Evolutionary conservation across 176 grass and related monocot genomes (phyloP).

Genomic region (Carex littledalei): DNA sequence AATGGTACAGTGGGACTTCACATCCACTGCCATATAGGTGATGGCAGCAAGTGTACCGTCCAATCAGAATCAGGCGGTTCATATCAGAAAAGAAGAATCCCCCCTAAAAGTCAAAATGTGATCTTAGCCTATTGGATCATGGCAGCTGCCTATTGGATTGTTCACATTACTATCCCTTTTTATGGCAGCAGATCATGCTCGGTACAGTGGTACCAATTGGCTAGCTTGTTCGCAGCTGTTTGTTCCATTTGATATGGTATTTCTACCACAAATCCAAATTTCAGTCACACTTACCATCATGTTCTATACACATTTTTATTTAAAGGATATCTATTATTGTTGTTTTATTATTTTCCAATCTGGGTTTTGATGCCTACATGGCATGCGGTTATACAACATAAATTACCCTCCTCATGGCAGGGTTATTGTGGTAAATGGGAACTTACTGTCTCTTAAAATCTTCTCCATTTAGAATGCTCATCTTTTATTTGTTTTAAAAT

Average conservation of each 20-base stretch:
- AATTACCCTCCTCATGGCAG: no score
- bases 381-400: neutral
- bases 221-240: neutral
- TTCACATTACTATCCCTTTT: no score
- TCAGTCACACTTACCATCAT: neutral
- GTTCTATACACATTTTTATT: neutral
- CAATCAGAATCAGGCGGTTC: neutral
- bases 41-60: neutral
- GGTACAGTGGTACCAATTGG: neutral
- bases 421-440: no score
- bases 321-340: neutral
- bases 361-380: neutral
- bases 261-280: neutral
- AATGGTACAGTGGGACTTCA: neutral
- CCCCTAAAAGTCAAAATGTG: neutral
- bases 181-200: no score
- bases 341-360: neutral
- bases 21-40: neutral
- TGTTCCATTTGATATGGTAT: neutral
- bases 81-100: neutral
- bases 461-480: neutral
- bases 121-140: neutral
- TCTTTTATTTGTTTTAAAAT: no score
- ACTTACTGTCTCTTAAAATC: neutral
- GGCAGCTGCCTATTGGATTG: neutral